Evolutionary conservation across 345 rosid species (phyloP).

Genomic region (Corchorus olitorius): DNA sequence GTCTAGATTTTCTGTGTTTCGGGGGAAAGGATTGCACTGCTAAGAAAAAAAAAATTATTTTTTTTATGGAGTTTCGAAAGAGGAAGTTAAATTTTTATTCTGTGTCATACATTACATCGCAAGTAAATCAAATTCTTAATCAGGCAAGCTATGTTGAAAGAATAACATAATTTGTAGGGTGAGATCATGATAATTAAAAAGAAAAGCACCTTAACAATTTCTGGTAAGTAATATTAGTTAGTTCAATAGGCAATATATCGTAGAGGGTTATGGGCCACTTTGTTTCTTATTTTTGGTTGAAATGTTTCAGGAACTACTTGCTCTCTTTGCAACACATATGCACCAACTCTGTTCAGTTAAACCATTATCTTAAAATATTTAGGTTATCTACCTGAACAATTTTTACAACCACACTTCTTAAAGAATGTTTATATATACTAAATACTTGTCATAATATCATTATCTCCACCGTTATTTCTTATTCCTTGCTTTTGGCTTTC

Average conservation of each 20-base stretch:
- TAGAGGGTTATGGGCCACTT: background rate
- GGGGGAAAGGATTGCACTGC: no score
- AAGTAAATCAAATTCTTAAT: background rate
- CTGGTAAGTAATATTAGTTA: background rate
- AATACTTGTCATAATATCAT: background rate
- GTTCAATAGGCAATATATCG: background rate
- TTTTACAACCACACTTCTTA: background rate
- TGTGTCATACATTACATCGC: slow-evolving; percentile 14
- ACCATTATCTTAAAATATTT: background rate
- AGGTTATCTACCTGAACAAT: no score
- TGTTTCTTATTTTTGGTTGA: background rate
- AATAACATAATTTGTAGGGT: background rate
- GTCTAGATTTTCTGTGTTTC: no score
- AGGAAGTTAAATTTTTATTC: no score
- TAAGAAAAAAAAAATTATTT: no score
- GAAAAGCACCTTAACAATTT: slow-evolving; percentile 1
- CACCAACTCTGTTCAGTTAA: background rate
- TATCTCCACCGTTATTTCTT: background rate
- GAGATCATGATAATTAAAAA: background rate
- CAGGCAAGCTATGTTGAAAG: background rate
- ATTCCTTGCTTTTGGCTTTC: background rate
- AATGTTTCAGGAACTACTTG: background rate
- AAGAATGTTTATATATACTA: background rate
- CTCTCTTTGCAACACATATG: slow-evolving; percentile 7
- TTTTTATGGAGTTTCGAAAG: no score